Base-by-base conservation (phyloP, 208 protist species). In the Kentomonas sorsogonicus region DNA sequence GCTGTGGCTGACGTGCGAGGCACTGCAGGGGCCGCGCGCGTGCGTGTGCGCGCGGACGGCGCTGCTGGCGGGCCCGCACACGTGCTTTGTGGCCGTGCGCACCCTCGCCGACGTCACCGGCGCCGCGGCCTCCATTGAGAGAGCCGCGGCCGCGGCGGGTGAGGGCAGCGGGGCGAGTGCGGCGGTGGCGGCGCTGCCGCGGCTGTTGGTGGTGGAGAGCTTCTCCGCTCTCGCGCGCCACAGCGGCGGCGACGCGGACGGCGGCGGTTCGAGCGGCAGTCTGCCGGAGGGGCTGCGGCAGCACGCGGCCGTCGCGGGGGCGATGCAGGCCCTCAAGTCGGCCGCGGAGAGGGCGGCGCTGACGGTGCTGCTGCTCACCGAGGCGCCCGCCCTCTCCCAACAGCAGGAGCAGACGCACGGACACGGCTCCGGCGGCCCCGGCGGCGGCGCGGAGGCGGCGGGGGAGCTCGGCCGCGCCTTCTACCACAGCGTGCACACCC, bases 401-500 rank as follows among this genome's bases (percentile, higher is more conserved):
- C 59, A 39, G 38, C 63, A 44, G 33, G 31, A 48, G 36, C 18
- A 15, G 13, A 27, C 6, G 20, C 53, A 41, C 31, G 5, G 27
- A 13, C 43, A 52, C 48, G 1, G 66, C 52, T 25, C 23, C 33
- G 16, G 50, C 22, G 34, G 22, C 27, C 3, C 2, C 41, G 45
- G 1, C 11, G 23, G 51, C 33, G 29, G 15, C 30, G 20, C 34
- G n/a, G 45, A 64, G 53, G 43, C 63, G 31, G 33, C 53, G 0
- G 66, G 63, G 0, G 71, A 73, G 46, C 65, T 93, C 22, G 80
- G 86, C 0, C 74, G 78, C 0, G 40, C 79, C 6, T 78, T 91
- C 56, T 65, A 71, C 20, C 83, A 91, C 67, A 66, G 66, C 36
- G 79, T 91, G 23, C 87, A 90, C 59, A 59, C 86, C 6, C 87